Conservation (phyloP, 2,329 filamentous ascomycete genomes). For the Fusarium sarcochroum region DNA sequence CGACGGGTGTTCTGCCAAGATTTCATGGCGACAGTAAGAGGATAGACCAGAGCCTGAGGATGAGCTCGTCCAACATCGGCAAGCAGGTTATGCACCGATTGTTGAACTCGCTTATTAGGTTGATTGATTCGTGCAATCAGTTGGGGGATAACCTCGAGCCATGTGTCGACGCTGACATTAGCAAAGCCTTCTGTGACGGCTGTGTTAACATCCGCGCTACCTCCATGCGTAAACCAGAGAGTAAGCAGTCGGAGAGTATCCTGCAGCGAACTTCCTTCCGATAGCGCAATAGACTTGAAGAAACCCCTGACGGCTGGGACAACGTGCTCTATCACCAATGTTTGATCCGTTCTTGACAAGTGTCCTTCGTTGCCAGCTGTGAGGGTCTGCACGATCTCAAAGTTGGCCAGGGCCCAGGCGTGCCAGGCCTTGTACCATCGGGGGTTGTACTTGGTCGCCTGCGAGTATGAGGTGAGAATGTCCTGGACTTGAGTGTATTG, state of each 20-base stretch:
- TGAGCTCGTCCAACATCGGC: slow-evolving; percentile 94
- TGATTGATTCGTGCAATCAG: slow-evolving; percentile 98
- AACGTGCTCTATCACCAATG: slow-evolving; percentile 85
- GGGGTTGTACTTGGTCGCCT: slow-evolving; percentile 93
- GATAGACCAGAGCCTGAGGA: slow-evolving; percentile 96
- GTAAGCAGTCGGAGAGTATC: slow-evolving; percentile 94
- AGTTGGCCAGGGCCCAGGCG: slow-evolving; percentile 97
- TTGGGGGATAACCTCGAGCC: slow-evolving; percentile 98
- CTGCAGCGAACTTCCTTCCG: slow-evolving; percentile 91
- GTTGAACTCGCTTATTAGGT: slow-evolving; percentile 88
- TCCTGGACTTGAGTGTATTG: slow-evolving; percentile 87
- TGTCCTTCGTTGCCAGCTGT: slow-evolving; percentile 74
- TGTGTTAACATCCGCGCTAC: slow-evolving; percentile 86
- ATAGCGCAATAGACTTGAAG: slow-evolving; percentile 96
- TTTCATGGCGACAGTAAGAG: slow-evolving; percentile 97
- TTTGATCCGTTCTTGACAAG: slow-evolving; percentile 65
- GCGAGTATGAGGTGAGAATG: slow-evolving; percentile 89
- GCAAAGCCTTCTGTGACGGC: slow-evolving; percentile 92
- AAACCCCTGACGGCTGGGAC: slow-evolving; percentile 96
- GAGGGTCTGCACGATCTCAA: slow-evolving; percentile 93
- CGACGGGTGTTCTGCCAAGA: slow-evolving; percentile 85
- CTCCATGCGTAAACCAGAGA: slow-evolving; percentile 95
- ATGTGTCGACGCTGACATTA: slow-evolving; percentile 95
- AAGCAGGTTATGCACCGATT: slow-evolving; percentile 91
- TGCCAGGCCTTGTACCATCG: slow-evolving; percentile 99